phyloP scores from a whole-genome alignment of 164 flowering plant species.

The Annona cherimola region DNA sequence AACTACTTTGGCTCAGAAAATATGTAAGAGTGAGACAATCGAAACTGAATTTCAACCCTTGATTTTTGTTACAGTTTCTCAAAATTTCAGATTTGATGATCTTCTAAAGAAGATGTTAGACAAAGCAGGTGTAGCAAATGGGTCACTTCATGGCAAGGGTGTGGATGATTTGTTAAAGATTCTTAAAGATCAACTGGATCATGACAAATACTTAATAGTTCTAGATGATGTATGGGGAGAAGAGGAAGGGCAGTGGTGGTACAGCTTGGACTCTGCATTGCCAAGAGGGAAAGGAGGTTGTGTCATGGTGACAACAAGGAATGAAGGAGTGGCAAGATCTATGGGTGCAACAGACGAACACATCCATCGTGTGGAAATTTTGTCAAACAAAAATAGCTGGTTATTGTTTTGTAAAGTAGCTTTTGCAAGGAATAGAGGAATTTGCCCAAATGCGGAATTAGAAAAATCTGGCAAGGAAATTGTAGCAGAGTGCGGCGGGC shows the following conservation, averaged over 20 bases:
- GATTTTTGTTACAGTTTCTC: neutral
- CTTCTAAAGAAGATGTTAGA: neutral
- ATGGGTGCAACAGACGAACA: neutral
- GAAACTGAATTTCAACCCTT: neutral
- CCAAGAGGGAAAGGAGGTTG: neutral
- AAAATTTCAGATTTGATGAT: neutral
- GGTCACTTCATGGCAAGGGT: neutral
- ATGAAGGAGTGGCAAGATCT: neutral
- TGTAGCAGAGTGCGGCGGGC: neutral
- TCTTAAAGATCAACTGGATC: neutral
- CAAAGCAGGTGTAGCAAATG: neutral
- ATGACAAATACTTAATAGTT: neutral
- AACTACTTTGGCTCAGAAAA: neutral
- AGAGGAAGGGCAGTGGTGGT: neutral
- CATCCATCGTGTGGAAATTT: neutral
- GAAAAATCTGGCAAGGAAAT: neutral
- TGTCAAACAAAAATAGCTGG: conserved; percentile 2
- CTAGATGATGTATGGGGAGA: neutral
- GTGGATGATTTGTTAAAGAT: neutral
- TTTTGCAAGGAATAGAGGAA: conserved; percentile 1
- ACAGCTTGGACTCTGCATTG: neutral
- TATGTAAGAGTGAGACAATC: neutral
- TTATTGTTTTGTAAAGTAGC: neutral
- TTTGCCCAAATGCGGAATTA: neutral
- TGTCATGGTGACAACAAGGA: conserved; percentile 1